A percentile compares a stretch with the other conserved stretches of the same genome.
Conservation (phyloP, 2,329 filamentous ascomycete species). For the Alternaria arbusti region DNA sequence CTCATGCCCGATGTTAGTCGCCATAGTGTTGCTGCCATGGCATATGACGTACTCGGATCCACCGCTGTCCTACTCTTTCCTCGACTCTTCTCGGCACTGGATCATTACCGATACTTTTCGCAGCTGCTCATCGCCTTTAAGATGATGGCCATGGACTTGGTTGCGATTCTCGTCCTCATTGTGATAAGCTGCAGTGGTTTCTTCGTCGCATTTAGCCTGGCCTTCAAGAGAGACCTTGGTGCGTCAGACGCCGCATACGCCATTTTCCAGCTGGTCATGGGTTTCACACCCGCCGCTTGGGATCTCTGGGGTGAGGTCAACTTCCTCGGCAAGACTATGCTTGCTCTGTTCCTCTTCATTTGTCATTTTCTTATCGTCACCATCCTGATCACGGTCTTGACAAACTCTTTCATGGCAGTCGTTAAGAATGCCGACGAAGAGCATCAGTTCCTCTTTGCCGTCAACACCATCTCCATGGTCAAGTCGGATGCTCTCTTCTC, state of each 20-base stretch:
- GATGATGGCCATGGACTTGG: constrained; percentile 88
- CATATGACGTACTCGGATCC: constrained; percentile 91
- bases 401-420: constrained; percentile 95
- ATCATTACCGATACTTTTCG: constrained; percentile 96
- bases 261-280: constrained; percentile 93
- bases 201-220: constrained; percentile 91
- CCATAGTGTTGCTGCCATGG: constrained; percentile 77
- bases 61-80: constrained; percentile 90
- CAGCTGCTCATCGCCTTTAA: constrained; percentile 93
- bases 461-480: constrained; percentile 97
- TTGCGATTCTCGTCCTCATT: constrained; percentile 83
- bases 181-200: constrained; percentile 91
- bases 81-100: constrained; percentile 87
- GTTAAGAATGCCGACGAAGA: constrained; percentile 93
- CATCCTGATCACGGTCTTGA: constrained; percentile 92
- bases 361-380: constrained; percentile 95
- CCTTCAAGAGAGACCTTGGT: constrained; percentile 72
- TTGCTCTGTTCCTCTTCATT: constrained; percentile 87
- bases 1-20: constrained; percentile 75
- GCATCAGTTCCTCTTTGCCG: constrained; percentile 89
- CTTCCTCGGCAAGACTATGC: constrained; percentile 73
- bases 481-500: constrained; percentile 97
- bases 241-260: constrained; percentile 81
- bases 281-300: constrained; percentile 95
- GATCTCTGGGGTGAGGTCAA: constrained; percentile 85